Conservation (phyloP, 192 early-diverging fungal genomes). For the Umbelopsis sp. region DNA sequence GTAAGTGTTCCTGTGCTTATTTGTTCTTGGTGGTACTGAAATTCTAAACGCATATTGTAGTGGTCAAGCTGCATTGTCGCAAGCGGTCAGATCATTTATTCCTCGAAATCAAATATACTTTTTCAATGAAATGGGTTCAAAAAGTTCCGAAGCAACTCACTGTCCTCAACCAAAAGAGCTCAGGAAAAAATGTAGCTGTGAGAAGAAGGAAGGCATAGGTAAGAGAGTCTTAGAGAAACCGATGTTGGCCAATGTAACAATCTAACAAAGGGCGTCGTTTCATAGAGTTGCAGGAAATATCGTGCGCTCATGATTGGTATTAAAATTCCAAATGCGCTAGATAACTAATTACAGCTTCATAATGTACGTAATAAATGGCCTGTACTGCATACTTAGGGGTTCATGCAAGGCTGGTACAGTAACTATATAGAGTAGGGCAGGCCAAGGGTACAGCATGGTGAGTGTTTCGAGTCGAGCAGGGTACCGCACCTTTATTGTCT, state of each 20-base stretch:
- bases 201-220: constrained; percentile 12
- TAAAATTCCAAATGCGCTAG: no score
- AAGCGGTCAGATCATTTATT: not conserved
- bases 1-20: not conserved
- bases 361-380: no score
- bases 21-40: not conserved
- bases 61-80: not conserved
- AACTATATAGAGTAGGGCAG: no score
- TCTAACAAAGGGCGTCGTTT: not conserved
- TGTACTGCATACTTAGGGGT: no score
- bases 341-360: no score
- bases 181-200: not conserved
- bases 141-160: not conserved
- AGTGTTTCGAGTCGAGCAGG: no score
- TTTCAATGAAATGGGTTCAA: not conserved
- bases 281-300: not conserved
- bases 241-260: not conserved
- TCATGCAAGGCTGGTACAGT: no score
- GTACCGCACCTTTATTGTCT: no score
- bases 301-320: constrained; percentile 3
- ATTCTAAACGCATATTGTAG: not conserved
- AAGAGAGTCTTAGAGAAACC: not conserved
- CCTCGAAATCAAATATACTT: not conserved
- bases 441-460: no score
- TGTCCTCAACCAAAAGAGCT: constrained; percentile 14